Percentiles rank a stretch among this genome's conserved stretches.
phyloP scores from a whole-genome alignment of 306 rosid genomes.

The Pyrus betulifolia region DNA sequence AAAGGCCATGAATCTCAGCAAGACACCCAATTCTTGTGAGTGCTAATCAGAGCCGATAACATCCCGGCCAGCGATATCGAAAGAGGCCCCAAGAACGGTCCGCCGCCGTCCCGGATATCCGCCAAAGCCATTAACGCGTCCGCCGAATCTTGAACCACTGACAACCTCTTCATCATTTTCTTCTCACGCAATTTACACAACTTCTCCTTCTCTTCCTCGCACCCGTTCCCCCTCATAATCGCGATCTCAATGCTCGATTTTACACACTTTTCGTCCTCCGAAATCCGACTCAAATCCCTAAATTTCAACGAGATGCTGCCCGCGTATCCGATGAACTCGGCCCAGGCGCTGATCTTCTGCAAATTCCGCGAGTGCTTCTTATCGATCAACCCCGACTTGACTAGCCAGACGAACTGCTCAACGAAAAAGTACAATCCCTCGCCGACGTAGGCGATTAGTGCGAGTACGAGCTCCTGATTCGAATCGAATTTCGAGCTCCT shows the following conservation, averaged over 20 bases:
- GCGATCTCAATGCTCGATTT: slow-evolving; percentile 40
- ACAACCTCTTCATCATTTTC: slow-evolving; percentile 57
- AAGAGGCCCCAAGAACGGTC: slow-evolving; percentile 43
- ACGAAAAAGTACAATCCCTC: slow-evolving; percentile 74
- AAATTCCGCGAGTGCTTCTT: slow-evolving; percentile 23
- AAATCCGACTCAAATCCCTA: slow-evolving; percentile 40
- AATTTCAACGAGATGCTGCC: slow-evolving; percentile 54
- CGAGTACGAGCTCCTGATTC: slow-evolving; percentile 12
- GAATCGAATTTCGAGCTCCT: slow-evolving; percentile 35
- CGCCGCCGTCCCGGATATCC: slow-evolving; percentile 64
- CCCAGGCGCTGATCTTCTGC: slow-evolving; percentile 50
- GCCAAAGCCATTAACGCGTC: slow-evolving; percentile 78
- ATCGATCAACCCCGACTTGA: slow-evolving; percentile 62
- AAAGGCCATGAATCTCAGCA: slow-evolving; percentile 33
- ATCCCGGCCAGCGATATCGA: slow-evolving; percentile 63
- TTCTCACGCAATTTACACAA: slow-evolving; percentile 47
- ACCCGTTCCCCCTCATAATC: slow-evolving; percentile 20
- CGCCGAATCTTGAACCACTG: slow-evolving; percentile 79
- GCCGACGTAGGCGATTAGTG: slow-evolving; percentile 64
- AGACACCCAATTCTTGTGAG: slow-evolving; percentile 83
- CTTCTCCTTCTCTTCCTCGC: slow-evolving; percentile 32
- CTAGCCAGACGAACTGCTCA: slow-evolving; percentile 83
- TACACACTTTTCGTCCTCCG: slow-evolving; percentile 51
- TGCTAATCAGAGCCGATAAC: slow-evolving; percentile 69
- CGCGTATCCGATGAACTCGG: slow-evolving; percentile 43